phyloP scores from a whole-genome alignment of 106 monocot genomes.

The Dendrobium huoshanense region DNA sequence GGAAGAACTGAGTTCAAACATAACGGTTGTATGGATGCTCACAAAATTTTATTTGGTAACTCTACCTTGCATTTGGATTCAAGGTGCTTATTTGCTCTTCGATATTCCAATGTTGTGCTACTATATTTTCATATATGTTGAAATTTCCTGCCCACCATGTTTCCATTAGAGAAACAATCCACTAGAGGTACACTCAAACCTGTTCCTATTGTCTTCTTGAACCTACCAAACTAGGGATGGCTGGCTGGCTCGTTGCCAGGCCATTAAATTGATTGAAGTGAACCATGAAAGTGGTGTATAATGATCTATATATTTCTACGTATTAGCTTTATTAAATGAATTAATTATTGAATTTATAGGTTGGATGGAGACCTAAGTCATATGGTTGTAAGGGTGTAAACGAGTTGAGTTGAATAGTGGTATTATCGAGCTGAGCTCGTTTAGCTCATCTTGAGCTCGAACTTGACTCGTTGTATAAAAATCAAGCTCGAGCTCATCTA shows the following conservation, averaged over 20 bases:
- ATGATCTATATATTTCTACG: neutral
- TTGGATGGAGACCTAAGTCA: neutral
- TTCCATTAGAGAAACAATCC: neutral
- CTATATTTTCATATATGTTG: neutral
- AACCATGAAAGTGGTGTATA: neutral
- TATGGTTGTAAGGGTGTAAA: neutral
- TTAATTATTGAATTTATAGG: neutral
- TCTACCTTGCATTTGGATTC: neutral
- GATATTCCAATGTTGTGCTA: neutral
- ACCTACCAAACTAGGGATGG: neutral
- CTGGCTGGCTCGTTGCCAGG: too few species aligned
- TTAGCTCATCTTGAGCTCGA: too few species aligned
- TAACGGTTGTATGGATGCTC: neutral
- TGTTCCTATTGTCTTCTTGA: neutral
- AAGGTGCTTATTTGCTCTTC: neutral
- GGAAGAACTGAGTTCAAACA: neutral
- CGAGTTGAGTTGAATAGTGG: too few species aligned
- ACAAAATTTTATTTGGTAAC: neutral
- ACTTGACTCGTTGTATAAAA: too few species aligned
- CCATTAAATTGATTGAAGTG: neutral
- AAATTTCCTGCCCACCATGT: neutral
- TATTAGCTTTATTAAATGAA: neutral
- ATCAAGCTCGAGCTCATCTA: too few species aligned
- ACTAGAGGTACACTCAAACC: neutral
- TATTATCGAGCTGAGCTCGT: too few species aligned